Base-by-base conservation (phyloP, 2,329 filamentous ascomycete genomes). In the Ascochyta clinopodiicola region DNA sequence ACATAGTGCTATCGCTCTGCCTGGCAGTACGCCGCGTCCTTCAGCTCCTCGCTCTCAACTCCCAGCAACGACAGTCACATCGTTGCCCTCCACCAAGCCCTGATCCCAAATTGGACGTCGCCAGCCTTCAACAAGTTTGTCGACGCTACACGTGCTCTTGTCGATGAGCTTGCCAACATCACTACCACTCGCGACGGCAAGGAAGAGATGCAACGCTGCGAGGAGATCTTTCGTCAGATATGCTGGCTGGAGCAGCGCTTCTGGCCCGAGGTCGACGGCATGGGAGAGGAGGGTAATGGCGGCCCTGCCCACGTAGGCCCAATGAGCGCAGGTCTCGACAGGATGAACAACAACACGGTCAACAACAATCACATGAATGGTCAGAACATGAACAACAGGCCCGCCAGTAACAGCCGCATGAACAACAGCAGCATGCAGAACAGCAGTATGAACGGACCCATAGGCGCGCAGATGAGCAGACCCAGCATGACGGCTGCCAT, bases 61-160 rank as follows among this genome's bases (percentile, higher is more conserved):
- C 72, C 74, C 6, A 69, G 70, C 44, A 70, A 63, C 44, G 78
- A 79, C n/a, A 67, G 68, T 27, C 79, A 82, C 65, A 78, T 80
- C 43, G 70, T 78, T 46, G 79, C 79, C 31, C 75, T 82, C 10
- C 79, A 81, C 62, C 79, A 81, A 67, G 77, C 79, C 6, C 70
- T 82, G 22, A 81, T 82, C 39, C 80, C 79, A 2, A 82, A 82
- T 60, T 82, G 80, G 79, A 81, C 79, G 0, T 81, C 80, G 0
- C 74, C 77, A 10, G 78, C 80, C 39, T 81, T 81, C 61, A 71
- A 67, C 62, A 81, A 81, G 56, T 82, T 81, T 56, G 79, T 81
- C 17, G 79, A 81, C 43, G 80, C 80, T 5, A 80, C 77, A 51
- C 74, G 78, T 37, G 71, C 75, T 2, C 77, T 81, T 24, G 80